Percentiles rank a stretch among this genome's conserved stretches.
Evolutionary conservation across 768 basidiomycete species (phyloP).

Genomic region (Lactarius trivialis): DNA sequence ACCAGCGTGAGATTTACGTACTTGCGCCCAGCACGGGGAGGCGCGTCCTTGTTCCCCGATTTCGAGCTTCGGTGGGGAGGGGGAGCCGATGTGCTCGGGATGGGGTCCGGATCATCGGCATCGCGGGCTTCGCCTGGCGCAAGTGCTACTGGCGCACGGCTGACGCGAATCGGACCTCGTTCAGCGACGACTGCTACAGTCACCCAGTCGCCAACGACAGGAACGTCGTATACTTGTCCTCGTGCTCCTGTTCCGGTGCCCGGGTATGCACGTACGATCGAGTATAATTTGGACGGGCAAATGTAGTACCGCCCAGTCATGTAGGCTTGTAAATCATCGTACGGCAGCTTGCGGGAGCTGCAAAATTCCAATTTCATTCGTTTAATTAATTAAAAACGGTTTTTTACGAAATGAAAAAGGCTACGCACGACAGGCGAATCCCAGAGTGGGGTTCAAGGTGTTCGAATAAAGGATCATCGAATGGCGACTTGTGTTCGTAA

Average conservation of each 20-base stretch:
- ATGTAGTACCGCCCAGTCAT: conserved; percentile 80
- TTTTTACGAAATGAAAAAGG: neutral
- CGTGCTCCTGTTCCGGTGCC: conserved; percentile 39
- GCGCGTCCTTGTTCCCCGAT: conserved; percentile 23
- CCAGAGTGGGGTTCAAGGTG: conserved; percentile 86
- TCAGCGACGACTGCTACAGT: conserved; percentile 95
- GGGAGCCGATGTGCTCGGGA: neutral
- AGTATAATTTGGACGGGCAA: conserved; percentile 85
- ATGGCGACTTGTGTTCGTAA: conserved; percentile 58
- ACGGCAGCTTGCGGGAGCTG: conserved; percentile 67
- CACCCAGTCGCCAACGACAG: conserved; percentile 89
- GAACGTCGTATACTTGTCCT: conserved; percentile 76
- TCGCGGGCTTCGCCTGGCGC: conserved; percentile 40
- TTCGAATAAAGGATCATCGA: conserved; percentile 71
- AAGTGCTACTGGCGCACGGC: conserved; percentile 53
- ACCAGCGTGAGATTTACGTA: conserved; percentile 83
- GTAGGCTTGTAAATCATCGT: conserved; percentile 75
- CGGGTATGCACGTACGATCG: conserved; percentile 66
- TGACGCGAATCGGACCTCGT: conserved; percentile 71
- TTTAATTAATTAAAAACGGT: neutral
- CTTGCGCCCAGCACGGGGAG: conserved; percentile 56
- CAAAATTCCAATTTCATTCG: neutral
- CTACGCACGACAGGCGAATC: conserved; percentile 71
- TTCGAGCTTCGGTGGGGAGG: neutral
- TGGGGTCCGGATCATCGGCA: conserved; percentile 24